These are phyloP conservation scores for Patellifolia procumbens DNA, from an alignment of 179 eudicot genomes.

Conservation along the genomic window DNA sequence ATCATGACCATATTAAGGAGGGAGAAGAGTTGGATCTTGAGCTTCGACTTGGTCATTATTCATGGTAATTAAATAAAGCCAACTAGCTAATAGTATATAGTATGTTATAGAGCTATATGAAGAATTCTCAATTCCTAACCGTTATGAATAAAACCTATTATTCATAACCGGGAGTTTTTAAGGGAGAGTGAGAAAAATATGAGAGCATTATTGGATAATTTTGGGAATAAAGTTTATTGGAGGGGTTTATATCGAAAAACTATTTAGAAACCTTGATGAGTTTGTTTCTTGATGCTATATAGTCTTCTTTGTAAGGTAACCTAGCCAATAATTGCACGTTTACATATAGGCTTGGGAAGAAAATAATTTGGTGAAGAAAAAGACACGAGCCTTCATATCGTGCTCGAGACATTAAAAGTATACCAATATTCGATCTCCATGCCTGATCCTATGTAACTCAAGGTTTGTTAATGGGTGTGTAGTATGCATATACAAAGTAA, in stretches of 20 bases:
- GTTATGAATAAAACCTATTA: too few species aligned
- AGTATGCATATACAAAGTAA: background rate
- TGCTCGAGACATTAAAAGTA: background rate
- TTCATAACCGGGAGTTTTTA: too few species aligned
- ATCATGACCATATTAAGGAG: constrained; percentile 26
- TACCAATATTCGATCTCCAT: background rate
- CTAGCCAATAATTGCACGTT: too few species aligned
- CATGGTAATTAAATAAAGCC: constrained; percentile 30
- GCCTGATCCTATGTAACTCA: background rate
- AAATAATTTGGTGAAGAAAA: background rate
- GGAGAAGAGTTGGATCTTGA: constrained; percentile 55
- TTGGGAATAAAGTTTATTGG: too few species aligned
- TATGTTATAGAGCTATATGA: background rate
- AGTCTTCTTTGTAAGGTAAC: background rate
- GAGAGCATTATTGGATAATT: too few species aligned
- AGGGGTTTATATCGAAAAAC: too few species aligned
- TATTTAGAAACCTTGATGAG: background rate
- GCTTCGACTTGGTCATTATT: constrained; percentile 56
- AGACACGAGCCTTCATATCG: background rate
- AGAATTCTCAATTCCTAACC: too few species aligned
- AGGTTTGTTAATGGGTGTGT: background rate
- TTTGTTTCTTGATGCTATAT: too few species aligned
- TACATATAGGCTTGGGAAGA: background rate
- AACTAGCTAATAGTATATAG: constrained; percentile 17
- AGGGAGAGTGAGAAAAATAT: too few species aligned